Evolutionary conservation across 2,329 filamentous ascomycete genomes (phyloP).

Genomic region (Colletotrichum gigasporum): DNA sequence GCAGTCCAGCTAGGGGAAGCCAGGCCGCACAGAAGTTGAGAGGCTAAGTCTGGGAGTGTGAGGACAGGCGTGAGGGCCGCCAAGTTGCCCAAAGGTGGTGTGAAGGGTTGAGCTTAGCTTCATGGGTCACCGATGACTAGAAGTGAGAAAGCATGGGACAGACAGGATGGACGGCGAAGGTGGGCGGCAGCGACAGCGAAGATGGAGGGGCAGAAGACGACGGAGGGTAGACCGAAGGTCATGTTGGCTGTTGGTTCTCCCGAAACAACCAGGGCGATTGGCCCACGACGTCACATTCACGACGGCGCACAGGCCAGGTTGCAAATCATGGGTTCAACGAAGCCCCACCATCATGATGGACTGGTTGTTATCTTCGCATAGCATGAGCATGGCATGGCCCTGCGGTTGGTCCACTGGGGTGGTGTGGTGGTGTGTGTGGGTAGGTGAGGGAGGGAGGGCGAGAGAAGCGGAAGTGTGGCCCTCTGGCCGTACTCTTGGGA

Average conservation of each 20-base stretch:
- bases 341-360: slow-evolving; percentile 11
- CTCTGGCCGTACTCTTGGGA: slow-evolving; percentile 12
- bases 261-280: slow-evolving; percentile 19
- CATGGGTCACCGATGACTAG: neutral
- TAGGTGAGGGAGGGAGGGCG: neutral
- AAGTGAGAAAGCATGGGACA: neutral
- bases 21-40: neutral
- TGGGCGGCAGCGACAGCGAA: neutral
- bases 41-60: neutral
- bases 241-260: slow-evolving; percentile 13
- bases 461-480: neutral
- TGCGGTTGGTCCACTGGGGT: neutral
- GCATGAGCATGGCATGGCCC: slow-evolving; percentile 22
- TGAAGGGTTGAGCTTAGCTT: slow-evolving; percentile 23
- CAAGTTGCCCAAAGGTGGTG: slow-evolving; percentile 15
- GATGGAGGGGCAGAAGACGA: neutral
- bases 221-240: slow-evolving; percentile 1
- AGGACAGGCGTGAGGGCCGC: neutral
- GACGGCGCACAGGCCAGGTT: slow-evolving; percentile 18
- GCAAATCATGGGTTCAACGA: slow-evolving; percentile 31
- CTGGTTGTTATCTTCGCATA: neutral
- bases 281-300: slow-evolving; percentile 5
- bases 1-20: neutral
- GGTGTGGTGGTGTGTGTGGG: slow-evolving; percentile 8
- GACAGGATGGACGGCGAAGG: neutral